A percentile compares a stretch with the other conserved stretches of the same genome.
Evolutionary conservation across 768 basidiomycete species (phyloP).

Genomic region (Suillus plorans): DNA sequence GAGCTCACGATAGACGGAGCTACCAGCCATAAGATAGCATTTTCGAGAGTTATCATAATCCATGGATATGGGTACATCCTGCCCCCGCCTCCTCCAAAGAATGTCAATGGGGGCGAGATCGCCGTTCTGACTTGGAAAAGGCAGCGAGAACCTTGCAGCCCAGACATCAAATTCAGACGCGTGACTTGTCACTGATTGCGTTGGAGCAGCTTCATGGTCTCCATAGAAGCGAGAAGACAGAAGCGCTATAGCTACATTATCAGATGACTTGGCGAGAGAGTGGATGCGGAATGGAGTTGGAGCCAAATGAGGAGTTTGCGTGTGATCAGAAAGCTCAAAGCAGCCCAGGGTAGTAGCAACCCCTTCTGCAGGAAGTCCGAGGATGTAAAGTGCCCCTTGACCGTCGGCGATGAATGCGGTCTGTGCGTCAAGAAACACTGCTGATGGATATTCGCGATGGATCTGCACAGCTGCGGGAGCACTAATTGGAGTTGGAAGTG

Average conservation of each 20-base stretch:
- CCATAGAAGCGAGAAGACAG: slow-evolving; percentile 60
- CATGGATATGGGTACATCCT: slow-evolving; percentile 65
- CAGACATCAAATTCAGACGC: slow-evolving; percentile 60
- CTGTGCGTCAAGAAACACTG: slow-evolving; percentile 50
- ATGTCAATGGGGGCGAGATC: slow-evolving; percentile 45
- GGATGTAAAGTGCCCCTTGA: slow-evolving; percentile 60
- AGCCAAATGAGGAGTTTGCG: slow-evolving; percentile 21
- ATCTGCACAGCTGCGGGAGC: slow-evolving; percentile 36
- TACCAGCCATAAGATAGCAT: slow-evolving; percentile 58
- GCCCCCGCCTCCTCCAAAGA: slow-evolving; percentile 69
- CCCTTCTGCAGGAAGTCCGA: slow-evolving; percentile 43
- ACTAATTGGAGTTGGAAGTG: slow-evolving; percentile 56
- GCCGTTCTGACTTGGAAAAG: slow-evolving; percentile 31
- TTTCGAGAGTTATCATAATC: slow-evolving; percentile 45
- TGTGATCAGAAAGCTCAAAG: slow-evolving; percentile 42
- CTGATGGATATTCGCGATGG: slow-evolving; percentile 76
- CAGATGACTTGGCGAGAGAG: slow-evolving; percentile 35
- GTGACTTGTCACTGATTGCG: slow-evolving; percentile 17
- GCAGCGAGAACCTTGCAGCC: slow-evolving; percentile 53
- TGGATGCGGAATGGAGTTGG: slow-evolving; percentile 40
- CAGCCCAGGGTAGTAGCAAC: slow-evolving; percentile 48
- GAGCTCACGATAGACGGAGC: slow-evolving; percentile 51
- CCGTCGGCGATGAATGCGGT: slow-evolving; percentile 68
- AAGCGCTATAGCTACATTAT: slow-evolving; percentile 44
- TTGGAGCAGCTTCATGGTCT: slow-evolving; percentile 17